Conservation (phyloP, 345 rosid species). For the Conringia planisiliqua region DNA sequence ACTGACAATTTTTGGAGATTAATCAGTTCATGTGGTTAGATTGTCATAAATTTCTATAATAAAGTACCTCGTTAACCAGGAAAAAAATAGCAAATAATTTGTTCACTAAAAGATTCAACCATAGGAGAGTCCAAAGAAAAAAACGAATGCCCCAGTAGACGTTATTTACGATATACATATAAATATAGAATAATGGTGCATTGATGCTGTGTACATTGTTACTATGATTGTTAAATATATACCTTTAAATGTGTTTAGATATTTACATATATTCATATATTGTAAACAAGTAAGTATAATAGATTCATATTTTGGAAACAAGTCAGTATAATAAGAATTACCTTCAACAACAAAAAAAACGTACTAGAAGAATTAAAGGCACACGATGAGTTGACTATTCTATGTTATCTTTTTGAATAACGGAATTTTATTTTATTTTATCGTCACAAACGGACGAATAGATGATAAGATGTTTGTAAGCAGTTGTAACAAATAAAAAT, state of each 20-base stretch:
- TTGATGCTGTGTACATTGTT: background rate
- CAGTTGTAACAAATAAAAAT: background rate
- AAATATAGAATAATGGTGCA: too few relatives aligned
- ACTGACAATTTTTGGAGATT: conserved; percentile 2
- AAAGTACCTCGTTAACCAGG: background rate
- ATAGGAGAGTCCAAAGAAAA: background rate
- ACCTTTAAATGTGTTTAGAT: background rate
- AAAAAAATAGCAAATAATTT: background rate
- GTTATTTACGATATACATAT: background rate
- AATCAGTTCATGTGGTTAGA: conserved; percentile 10
- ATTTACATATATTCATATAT: background rate
- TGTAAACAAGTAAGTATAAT: background rate
- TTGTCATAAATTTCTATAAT: background rate
- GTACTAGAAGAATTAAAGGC: background rate
- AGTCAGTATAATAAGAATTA: background rate
- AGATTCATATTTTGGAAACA: background rate
- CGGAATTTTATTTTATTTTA: background rate
- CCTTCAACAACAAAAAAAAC: background rate
- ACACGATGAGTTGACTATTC: conserved; percentile 9
- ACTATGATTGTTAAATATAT: background rate
- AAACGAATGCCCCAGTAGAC: background rate
- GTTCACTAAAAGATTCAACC: background rate
- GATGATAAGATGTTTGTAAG: background rate
- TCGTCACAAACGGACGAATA: background rate
- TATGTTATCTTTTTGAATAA: background rate